Base-by-base conservation (phyloP, 495 filamentous ascomycete genomes). In the Podospora australis region DNA sequence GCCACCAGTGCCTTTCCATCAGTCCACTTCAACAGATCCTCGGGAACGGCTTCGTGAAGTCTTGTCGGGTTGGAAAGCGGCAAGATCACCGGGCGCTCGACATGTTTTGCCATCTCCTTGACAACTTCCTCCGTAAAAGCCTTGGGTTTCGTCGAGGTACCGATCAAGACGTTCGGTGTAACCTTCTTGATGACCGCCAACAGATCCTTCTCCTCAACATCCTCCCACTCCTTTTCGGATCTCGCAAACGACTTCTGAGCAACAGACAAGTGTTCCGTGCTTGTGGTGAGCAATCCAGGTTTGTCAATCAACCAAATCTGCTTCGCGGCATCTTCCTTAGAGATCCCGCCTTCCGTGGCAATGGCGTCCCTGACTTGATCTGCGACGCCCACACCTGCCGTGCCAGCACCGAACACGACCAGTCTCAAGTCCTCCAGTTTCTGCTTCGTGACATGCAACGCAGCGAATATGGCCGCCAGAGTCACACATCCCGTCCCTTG, bases 261-360 rank as follows among this genome's bases (percentile, higher is more conserved):
- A 2, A 65, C 64, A 0, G 82, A 87, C 19, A 91, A 65, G 1
- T 35, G 26, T 0, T 57, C 70, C 39, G 45, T 80, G 64, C 24
- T 67, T 62, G 53, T 81, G 67, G 46, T 86, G 2, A 95, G 74
- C 2, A 95, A 75, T 1, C 89, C 89, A 1, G 80, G 84, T 59
- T 87, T 95, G 67, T 95, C 90, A 21, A 95, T 76, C 41, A 89
- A 81, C 87, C 87, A 95, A 17, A 94, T 87, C 43, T 92, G 87
- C 59, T 85, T 83, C 0, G 75, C 70, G 0, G 87, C 87, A n/a
- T 92, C 87, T 22, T 81, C 74, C 45, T 82, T 85, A 17, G 78
- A 76, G 42, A 84, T 84, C 4, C 71, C 68, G 7, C 75, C 77
- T 57, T 90, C 82, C 0, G 78, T 68, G 0, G 81, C 80, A 47